A percentile compares a stretch with the other conserved stretches of the same genome.
These are phyloP conservation scores for Geosiphon pyriformis DNA, from an alignment of 192 early-diverging fungal genomes.

Conservation along the genomic window DNA sequence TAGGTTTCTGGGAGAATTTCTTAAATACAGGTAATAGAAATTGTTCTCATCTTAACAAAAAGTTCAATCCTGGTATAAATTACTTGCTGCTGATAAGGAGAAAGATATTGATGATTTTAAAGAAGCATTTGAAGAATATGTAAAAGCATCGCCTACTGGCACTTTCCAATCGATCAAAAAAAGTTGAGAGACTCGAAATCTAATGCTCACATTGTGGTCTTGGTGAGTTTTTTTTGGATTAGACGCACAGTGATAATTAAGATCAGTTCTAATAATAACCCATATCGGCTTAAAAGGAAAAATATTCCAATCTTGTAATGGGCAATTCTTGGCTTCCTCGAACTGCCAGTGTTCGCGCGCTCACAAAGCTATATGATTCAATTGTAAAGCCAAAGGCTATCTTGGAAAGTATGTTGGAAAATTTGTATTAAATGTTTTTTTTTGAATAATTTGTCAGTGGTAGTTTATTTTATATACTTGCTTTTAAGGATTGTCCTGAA, in stretches of 20 bases:
- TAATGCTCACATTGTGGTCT: not conserved
- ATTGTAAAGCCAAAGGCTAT: not conserved
- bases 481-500: not conserved
- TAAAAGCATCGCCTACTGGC: not conserved
- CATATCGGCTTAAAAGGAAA: not conserved
- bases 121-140: not conserved
- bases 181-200: not conserved
- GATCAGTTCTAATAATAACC: too few relatives aligned
- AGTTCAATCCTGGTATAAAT: not conserved
- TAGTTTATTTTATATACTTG: too few relatives aligned
- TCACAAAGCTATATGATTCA: not conserved
- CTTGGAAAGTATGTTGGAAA: not conserved
- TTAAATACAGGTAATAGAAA: conserved; percentile 12
- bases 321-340: not conserved
- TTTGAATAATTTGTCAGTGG: too few relatives aligned
- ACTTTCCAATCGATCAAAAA: not conserved
- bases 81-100: not conserved
- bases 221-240: not conserved
- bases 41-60: too few relatives aligned
- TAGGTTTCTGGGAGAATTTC: conserved; percentile 15
- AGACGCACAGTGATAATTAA: too few relatives aligned
- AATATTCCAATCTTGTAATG: not conserved
- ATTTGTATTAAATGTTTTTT: not conserved
- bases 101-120: not conserved
- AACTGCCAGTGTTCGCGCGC: not conserved